Conservation (phyloP, 345 rosid genomes). For the Eucalyptus marginata region DNA sequence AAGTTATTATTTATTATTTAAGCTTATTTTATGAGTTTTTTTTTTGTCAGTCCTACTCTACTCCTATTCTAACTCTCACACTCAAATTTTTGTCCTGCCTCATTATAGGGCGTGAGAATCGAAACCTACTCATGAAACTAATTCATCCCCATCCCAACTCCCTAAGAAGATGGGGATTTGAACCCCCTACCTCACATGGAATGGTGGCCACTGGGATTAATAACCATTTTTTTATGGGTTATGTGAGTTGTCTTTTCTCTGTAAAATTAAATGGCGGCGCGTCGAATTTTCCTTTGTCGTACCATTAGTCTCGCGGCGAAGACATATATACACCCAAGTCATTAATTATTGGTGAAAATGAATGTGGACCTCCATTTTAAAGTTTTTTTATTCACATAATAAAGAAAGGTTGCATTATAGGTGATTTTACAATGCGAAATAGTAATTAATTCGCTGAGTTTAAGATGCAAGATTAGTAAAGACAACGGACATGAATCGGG, state of each 20-base stretch:
- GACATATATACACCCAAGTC: not conserved
- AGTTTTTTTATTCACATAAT: not conserved
- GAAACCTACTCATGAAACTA: no score
- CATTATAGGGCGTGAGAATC: no score
- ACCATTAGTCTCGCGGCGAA: rapidly evolving
- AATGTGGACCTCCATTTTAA: not conserved
- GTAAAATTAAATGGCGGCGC: rapidly evolving
- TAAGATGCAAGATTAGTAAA: not conserved
- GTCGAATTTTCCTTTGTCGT: not conserved
- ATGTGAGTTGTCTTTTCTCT: not conserved
- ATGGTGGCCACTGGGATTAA: not conserved
- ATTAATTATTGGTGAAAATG: not conserved
- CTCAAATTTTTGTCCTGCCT: no score
- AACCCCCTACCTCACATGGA: no score
- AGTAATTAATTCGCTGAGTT: not conserved
- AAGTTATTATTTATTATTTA: not conserved
- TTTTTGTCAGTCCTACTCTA: no score
- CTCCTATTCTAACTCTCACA: no score
- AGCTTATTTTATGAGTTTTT: not conserved
- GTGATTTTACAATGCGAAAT: not conserved
- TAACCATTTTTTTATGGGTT: not conserved
- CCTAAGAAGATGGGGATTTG: no score
- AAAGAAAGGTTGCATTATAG: not conserved
- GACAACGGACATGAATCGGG: not conserved
- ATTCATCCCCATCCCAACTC: no score